phyloP scores from a whole-genome alignment of 2,329 filamentous ascomycete species.

The Pseudocercospora crystallina region DNA sequence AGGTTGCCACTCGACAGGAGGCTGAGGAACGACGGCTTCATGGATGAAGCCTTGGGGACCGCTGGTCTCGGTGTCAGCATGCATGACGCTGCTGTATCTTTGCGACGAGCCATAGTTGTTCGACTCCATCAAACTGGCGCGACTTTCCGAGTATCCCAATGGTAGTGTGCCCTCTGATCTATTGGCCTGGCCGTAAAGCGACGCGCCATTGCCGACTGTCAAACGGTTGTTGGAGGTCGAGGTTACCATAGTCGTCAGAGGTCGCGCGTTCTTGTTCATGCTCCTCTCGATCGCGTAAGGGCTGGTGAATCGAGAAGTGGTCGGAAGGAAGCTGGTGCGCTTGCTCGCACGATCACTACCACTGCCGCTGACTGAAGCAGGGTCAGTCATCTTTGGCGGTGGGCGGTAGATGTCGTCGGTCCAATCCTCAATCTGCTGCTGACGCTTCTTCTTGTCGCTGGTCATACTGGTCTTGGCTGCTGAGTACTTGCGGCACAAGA shows the following conservation, averaged over 20 bases:
- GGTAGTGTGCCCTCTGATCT: conserved; percentile 58
- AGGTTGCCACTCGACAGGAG: conserved; percentile 94
- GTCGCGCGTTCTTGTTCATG: conserved; percentile 51
- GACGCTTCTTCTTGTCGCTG: conserved; percentile 77
- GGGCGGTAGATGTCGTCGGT: conserved; percentile 95
- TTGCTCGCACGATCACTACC: conserved; percentile 74
- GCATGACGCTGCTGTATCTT: conserved; percentile 55
- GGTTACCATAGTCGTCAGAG: conserved; percentile 91
- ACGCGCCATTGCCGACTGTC: conserved; percentile 58
- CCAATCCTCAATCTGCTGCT: conserved; percentile 97
- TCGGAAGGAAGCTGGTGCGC: conserved; percentile 85
- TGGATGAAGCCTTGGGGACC: conserved; percentile 95
- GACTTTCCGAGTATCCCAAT: conserved; percentile 19
- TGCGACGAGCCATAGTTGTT: conserved; percentile 35
- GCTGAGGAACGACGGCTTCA: conserved; percentile 91
- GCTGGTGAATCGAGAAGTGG: conserved; percentile 90
- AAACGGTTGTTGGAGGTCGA: conserved; percentile 75
- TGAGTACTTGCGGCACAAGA: conserved; percentile 81
- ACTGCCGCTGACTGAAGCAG: conserved; percentile 51
- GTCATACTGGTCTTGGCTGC: conserved; percentile 82
- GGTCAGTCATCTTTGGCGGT: conserved; percentile 76
- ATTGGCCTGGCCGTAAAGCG: conserved; percentile 67
- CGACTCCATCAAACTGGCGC: conserved; percentile 46
- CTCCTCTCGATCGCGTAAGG: conserved; percentile 74
- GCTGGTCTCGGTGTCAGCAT: conserved; percentile 64